Conservation (phyloP, 2,329 filamentous ascomycete genomes). For the Ophiostoma triangulosporum region DNA sequence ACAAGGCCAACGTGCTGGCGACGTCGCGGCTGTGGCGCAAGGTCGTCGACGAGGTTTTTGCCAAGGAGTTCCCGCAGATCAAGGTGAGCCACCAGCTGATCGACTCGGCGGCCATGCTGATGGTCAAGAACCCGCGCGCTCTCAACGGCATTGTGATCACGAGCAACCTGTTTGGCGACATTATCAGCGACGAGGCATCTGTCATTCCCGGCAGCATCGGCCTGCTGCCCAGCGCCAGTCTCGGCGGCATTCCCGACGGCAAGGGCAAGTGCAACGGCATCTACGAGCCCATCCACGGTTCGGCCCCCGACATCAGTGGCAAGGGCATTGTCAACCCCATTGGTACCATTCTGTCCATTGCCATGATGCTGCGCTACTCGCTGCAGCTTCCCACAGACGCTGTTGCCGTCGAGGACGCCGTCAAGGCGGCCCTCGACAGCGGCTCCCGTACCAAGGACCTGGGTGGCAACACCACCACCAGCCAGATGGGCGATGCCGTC, state of each 20-base stretch:
- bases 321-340: slow-evolving; percentile 86
- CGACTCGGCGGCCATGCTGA: slow-evolving; percentile 92
- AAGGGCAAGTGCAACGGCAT: slow-evolving; percentile 81
- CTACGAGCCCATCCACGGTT: slow-evolving; percentile 95
- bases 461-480: slow-evolving; percentile 60
- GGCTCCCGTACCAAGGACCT: slow-evolving; percentile 75
- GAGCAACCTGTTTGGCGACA: slow-evolving; percentile 91
- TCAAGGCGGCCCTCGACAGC: slow-evolving; percentile 64
- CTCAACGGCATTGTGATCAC: slow-evolving; percentile 88
- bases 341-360: slow-evolving; percentile 79
- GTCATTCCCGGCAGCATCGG: slow-evolving; percentile 89
- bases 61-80: slow-evolving; percentile 76
- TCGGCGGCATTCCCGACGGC: slow-evolving; percentile 76
- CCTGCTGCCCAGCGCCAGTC: slow-evolving; percentile 72
- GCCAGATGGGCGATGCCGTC: slow-evolving; percentile 66
- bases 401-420: slow-evolving; percentile 66
- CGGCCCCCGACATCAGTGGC: slow-evolving; percentile 85
- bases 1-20: slow-evolving; percentile 94
- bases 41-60: slow-evolving; percentile 72
- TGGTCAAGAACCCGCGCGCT: slow-evolving; percentile 83
- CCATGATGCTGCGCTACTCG: slow-evolving; percentile 95
- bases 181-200: slow-evolving; percentile 87
- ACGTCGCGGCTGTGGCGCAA: slow-evolving; percentile 83
- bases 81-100: slow-evolving; percentile 82
- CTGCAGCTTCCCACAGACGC: slow-evolving; percentile 67